Base-by-base conservation (phyloP, 208 protist genomes). In the Crithidia bombi region DNA sequence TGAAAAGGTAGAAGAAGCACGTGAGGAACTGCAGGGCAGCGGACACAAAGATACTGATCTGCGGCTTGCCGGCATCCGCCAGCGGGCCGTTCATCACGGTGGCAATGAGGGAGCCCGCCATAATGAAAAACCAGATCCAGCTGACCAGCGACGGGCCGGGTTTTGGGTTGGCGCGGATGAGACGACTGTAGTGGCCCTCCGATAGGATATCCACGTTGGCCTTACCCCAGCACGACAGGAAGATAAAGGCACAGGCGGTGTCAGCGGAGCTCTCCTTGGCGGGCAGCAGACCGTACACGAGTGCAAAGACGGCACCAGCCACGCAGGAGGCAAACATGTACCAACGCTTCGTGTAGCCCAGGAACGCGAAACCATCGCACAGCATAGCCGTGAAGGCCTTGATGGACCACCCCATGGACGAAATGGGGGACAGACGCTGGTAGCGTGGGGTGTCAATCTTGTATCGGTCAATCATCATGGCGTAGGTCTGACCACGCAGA, bases 301-400 rank as follows among this genome's bases (percentile, higher is more conserved):
- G 38, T 26, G 79, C 81, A 39, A 81, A 74, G n/a, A 44, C 74
- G 7, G 55, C 70, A 33, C 83, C 83, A 21, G 79, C 32, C 12
- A 91, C 50, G 51, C 77, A 83, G 19, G 86, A 91, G 5, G 75
- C 15, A 32, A 81, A 71, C 65, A 86, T 75, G 80, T 89, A 90
- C 83, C 83, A 94, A 35, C 86, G 81, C 84, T 90, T 94, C 11
- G 80, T 83, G 75, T 92, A 94, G 44, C 83, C 81, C 49, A 86
- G 73, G 51, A 91, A 79, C 30, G 82, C 73, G 61, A 92, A 86
- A 56, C 73, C 73, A 55, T 92, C 89, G 57, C 78, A 83, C 25
- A 92, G 46, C 62, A 87, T 78, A n/a, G 82, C 89, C 14, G 65
- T 81, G 56, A 90, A 55, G 46, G 89, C 75, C 65, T 92, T 94